Conservation (phyloP, 2,329 filamentous ascomycete species). For the Bipolaris bicolor region DNA sequence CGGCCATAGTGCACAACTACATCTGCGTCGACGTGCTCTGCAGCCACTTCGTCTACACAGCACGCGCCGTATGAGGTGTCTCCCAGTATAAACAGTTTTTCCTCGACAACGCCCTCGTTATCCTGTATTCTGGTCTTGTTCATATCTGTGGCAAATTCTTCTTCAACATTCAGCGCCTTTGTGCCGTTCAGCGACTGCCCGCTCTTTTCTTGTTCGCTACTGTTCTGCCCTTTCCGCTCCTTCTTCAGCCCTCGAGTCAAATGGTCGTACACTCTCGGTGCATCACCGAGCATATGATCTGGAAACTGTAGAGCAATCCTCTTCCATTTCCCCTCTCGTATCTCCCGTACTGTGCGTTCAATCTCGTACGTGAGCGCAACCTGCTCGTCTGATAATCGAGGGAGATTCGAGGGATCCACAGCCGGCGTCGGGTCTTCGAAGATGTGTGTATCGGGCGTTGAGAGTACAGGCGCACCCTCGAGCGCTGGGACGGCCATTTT, state of each 20-base stretch:
- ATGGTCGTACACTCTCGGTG: constrained; percentile 75
- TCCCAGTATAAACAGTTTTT: constrained; percentile 79
- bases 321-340: constrained; percentile 72
- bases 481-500: constrained; percentile 39
- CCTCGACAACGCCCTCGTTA: constrained; percentile 25
- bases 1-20: constrained; percentile 94
- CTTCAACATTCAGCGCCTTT: constrained; percentile 10
- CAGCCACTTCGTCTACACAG: constrained; percentile 95
- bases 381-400: constrained; percentile 67
- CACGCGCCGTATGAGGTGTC: constrained; percentile 98
- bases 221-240: constrained; percentile 21
- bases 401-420: constrained; percentile 42
- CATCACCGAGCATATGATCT: constrained; percentile 88
- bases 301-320: constrained; percentile 94
- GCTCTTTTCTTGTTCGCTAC: constrained; percentile 6
- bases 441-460: constrained; percentile 67
- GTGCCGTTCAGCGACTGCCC: constrained; percentile 8
- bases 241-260: constrained; percentile 61
- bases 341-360: constrained; percentile 75
- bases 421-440: constrained; percentile 60
- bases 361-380: constrained; percentile 84
- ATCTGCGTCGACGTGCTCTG: constrained; percentile 89
- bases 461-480: constrained; percentile 61
- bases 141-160: constrained; percentile 26
- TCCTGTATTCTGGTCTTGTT: constrained; percentile 20